phyloP scores from a whole-genome alignment of 768 basidiomycete genomes.

The Mycena haematopus region DNA sequence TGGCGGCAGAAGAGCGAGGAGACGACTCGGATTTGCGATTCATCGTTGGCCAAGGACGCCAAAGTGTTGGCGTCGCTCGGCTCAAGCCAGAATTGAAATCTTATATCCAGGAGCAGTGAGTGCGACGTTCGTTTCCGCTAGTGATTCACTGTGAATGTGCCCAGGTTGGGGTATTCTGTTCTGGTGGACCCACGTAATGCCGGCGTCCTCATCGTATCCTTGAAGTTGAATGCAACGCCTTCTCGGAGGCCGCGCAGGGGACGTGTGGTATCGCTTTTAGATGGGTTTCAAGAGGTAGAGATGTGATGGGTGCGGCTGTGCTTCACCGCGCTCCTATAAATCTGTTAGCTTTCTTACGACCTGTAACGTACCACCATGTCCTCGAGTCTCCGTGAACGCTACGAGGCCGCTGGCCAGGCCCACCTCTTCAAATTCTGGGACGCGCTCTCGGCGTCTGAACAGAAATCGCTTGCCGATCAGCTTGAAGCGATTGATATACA shows the following conservation, averaged over 20 bases:
- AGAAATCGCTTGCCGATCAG: slow-evolving; percentile 67
- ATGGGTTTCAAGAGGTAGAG: slow-evolving; percentile 7
- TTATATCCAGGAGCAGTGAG: slow-evolving; percentile 11
- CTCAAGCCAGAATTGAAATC: slow-evolving; percentile 5
- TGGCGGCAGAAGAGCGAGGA: slow-evolving; percentile 3
- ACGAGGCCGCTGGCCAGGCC: slow-evolving; percentile 81
- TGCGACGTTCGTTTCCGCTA: background rate
- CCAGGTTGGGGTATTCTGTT: slow-evolving; percentile 13
- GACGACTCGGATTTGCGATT: background rate
- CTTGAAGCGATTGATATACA: slow-evolving; percentile 83
- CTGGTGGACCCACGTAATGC: slow-evolving; percentile 4
- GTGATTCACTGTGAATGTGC: no score
- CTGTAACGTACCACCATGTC: slow-evolving; percentile 50
- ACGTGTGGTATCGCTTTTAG: background rate
- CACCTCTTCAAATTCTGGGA: slow-evolving; percentile 93
- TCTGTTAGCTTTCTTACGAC: slow-evolving; percentile 4
- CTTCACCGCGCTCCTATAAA: no score
- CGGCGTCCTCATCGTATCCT: slow-evolving; percentile 21
- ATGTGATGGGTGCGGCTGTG: slow-evolving; percentile 1
- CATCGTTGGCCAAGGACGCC: slow-evolving; percentile 26
- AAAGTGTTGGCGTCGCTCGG: slow-evolving; percentile 5
- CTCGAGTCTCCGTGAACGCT: slow-evolving; percentile 65
- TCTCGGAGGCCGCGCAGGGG: background rate
- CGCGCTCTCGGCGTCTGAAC: slow-evolving; percentile 69
- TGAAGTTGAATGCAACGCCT: background rate